Evolutionary conservation across 164 flowering plant genomes (phyloP), one percentile per base, ranked within the genome.

Genomic region (Chimonanthus praecox): DNA sequence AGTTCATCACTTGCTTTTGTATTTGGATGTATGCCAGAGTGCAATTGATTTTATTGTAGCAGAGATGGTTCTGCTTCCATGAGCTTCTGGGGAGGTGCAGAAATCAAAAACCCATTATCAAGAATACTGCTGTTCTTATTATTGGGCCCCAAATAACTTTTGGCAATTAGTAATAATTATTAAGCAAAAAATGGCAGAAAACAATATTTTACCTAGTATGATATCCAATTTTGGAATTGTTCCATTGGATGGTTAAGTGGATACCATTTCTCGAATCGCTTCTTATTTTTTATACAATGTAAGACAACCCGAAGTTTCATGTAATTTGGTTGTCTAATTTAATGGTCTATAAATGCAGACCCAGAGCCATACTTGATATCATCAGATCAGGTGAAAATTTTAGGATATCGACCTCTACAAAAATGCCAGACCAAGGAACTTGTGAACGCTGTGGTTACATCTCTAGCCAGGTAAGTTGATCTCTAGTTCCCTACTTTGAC

Each of bases 391-490:
- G 98, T 2, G 99, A 95, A 76, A 76, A 87, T 76, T 95, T 95
- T 73, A 88, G 99, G 86, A 93, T 95, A 72, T 87, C 98, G 44
- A 88, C 92, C 47, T 64, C 87, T 47, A 87, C 98, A 54, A 95
- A 92, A 82, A 92, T 95, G 99, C 99, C 99, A 7, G 98, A 93
- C 84, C 99, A 95, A 80, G 98, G 98, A 67, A 90, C 87, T 8
- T 95, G 98, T 83, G 97, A 90, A 81, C 88, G 92, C 11, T 93
- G 99, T 84, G 99, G 99, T 72, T 95, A 95, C 79, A 95, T 95
- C 72, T 92, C 99, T 68, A 95, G 99, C 81, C 98, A 93, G 95
- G 99, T 92, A 68, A 72, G 69, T 49, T 60, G 43, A 47, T 70
- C 72, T 68, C 20, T 63, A 45, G 43, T 58, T 7, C 43, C 18